phyloP scores from a whole-genome alignment of 305 asterid species.

The Vinca major region DNA sequence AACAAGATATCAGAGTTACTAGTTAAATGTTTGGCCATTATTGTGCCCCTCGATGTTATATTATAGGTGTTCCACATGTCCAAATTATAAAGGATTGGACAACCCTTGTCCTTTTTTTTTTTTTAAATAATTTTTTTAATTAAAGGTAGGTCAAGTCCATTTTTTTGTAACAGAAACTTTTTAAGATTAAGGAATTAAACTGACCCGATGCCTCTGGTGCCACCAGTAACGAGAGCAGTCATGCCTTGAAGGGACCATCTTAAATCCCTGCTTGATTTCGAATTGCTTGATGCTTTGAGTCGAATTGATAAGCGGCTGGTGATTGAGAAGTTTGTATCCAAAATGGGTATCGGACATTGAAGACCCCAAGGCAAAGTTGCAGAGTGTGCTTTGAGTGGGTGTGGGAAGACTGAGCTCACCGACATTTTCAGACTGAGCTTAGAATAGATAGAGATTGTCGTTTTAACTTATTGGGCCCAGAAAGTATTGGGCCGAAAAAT shows the following conservation, averaged over 20 bases:
- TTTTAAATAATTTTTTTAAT: no score
- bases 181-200: not conserved
- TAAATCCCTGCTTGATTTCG: constrained; percentile 4
- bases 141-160: no score
- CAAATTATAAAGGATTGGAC: no score
- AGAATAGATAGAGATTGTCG: no score
- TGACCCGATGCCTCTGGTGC: constrained; percentile 59
- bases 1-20: no score
- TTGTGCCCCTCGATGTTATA: no score
- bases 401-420: not conserved
- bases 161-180: not conserved
- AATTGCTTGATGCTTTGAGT: constrained; percentile 8
- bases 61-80: no score
- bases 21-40: no score
- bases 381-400: not conserved
- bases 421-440: constrained; percentile 7
- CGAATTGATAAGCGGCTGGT: constrained; percentile 1
- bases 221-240: constrained; percentile 59
- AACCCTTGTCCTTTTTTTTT: no score
- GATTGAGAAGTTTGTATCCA: not conserved
- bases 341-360: constrained; percentile 7
- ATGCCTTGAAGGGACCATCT: constrained; percentile 52
- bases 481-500: no score
- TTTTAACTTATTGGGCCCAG: no score
- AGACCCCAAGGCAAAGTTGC: not conserved